Percentiles rank a stretch among this genome's conserved stretches.
Conservation (phyloP, 257 asterid species). For the Thymus quinquecostatus region DNA sequence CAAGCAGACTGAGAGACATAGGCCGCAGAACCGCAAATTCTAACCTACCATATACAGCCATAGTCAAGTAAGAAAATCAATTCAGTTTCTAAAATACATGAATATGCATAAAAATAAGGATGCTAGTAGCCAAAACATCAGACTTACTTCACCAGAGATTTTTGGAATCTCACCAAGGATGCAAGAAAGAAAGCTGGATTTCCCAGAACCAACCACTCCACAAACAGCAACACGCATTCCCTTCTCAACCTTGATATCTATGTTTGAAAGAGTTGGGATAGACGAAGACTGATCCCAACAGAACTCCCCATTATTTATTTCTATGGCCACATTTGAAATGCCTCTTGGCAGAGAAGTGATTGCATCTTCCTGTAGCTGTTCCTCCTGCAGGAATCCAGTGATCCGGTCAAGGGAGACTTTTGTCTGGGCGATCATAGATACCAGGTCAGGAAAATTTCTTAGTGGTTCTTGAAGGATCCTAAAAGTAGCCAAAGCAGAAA, state of each 20-base stretch:
- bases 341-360: slow-evolving; percentile 43
- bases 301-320: slow-evolving; percentile 50
- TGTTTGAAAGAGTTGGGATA: slow-evolving; percentile 38
- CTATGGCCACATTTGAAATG: slow-evolving; percentile 49
- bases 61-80: slow-evolving; percentile 25
- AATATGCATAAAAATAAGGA: neutral
- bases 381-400: slow-evolving; percentile 46
- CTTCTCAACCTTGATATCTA: slow-evolving; percentile 43
- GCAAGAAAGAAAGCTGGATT: slow-evolving; percentile 60
- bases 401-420: slow-evolving; percentile 62
- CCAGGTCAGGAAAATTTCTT: slow-evolving; percentile 55
- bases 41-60: slow-evolving; percentile 63
- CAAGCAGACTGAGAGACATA: slow-evolving; percentile 97
- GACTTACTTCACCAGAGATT: slow-evolving; percentile 53
- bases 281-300: slow-evolving; percentile 49
- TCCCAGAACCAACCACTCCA: slow-evolving; percentile 68
- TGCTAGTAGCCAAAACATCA: slow-evolving; percentile 10
- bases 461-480: slow-evolving; percentile 62
- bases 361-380: slow-evolving; percentile 55
- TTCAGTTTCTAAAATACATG: slow-evolving; percentile 14
- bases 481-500: slow-evolving; percentile 63
- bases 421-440: slow-evolving; percentile 60
- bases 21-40: slow-evolving; percentile 88
- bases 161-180: slow-evolving; percentile 63
- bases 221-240: slow-evolving; percentile 65